phyloP scores from a whole-genome alignment of 2,329 filamentous ascomycete species.

The Bipolaris zeicola region DNA sequence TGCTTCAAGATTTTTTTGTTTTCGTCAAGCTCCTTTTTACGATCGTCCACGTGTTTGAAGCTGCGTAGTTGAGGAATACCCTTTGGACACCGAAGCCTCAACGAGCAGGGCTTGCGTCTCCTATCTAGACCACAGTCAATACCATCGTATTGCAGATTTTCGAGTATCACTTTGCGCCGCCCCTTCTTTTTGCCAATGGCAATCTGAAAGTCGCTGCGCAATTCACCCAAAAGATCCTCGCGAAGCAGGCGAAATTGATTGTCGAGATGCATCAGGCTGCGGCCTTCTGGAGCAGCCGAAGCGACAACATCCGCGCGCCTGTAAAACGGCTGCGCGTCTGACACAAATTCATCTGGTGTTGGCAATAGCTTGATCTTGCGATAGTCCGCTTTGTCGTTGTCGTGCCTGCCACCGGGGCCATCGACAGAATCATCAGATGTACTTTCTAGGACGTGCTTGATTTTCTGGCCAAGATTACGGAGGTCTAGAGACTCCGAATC shows the following conservation, averaged over 20 bases:
- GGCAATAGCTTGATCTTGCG: conserved; percentile 67
- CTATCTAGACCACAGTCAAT: conserved; percentile 48
- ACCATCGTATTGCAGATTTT: conserved; percentile 46
- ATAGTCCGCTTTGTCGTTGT: conserved; percentile 72
- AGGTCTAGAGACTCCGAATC: conserved; percentile 55
- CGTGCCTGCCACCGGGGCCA: conserved; percentile 69
- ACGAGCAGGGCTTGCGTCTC: conserved; percentile 33
- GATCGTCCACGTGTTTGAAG: conserved; percentile 22
- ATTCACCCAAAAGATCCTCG: conserved; percentile 72
- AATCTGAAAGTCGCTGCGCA: conserved; percentile 65
- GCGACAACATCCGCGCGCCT: conserved; percentile 58
- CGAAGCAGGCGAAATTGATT: conserved; percentile 74
- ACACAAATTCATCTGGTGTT: conserved; percentile 67
- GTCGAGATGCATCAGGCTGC: conserved; percentile 63
- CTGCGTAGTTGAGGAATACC: conserved; percentile 55
- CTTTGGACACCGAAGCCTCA: conserved; percentile 51
- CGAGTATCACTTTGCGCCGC: conserved; percentile 49
- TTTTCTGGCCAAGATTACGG: conserved; percentile 63
- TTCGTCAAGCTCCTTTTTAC: conserved; percentile 53
- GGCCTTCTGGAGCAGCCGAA: conserved; percentile 44
- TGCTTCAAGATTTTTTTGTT: conserved; percentile 62
- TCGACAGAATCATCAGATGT: conserved; percentile 52
- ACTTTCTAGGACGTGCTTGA: conserved; percentile 52
- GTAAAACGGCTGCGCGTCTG: conserved; percentile 59
- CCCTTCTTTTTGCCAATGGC: conserved; percentile 58